phyloP scores from a whole-genome alignment of 2,329 filamentous ascomycete species.

The Talaromyces sp. region DNA sequence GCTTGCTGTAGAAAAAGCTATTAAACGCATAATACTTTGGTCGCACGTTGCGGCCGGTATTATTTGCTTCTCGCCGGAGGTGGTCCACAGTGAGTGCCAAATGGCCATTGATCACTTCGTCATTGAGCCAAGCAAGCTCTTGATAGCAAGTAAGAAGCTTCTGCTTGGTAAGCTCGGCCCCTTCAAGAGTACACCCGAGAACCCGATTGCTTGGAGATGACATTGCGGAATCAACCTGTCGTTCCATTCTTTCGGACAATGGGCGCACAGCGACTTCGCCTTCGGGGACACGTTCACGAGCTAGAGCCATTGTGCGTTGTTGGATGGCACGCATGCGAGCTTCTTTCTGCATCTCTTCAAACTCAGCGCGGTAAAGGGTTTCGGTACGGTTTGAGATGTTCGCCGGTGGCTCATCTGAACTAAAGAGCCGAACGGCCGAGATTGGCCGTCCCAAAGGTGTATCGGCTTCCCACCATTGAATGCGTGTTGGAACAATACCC shows the following conservation, averaged over 20 bases:
- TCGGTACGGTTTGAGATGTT: slow-evolving; percentile 2
- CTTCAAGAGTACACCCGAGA: slow-evolving; percentile 27
- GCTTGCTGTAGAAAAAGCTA: slow-evolving; percentile 40
- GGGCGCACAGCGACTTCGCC: slow-evolving; percentile 29
- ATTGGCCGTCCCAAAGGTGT: slow-evolving; percentile 6
- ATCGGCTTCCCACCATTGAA: slow-evolving; percentile 2
- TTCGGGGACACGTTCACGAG: slow-evolving; percentile 17
- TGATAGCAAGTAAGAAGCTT: slow-evolving; percentile 33
- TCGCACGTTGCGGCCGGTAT: slow-evolving; percentile 26
- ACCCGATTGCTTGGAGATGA: slow-evolving; percentile 16
- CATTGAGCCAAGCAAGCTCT: slow-evolving; percentile 37
- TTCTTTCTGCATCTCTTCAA: slow-evolving; percentile 15
- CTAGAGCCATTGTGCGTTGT: not conserved
- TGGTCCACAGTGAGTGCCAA: slow-evolving; percentile 37
- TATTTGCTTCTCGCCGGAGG: slow-evolving; percentile 26
- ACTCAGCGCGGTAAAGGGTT: slow-evolving; percentile 20
- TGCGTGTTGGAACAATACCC: not conserved
- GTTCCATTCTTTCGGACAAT: slow-evolving; percentile 31
- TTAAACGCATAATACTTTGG: slow-evolving; percentile 40
- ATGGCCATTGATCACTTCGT: slow-evolving; percentile 43
- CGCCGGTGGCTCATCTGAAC: not conserved
- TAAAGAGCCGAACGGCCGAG: slow-evolving; percentile 7
- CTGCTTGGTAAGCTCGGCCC: slow-evolving; percentile 30
- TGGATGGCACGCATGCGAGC: slow-evolving; percentile 9
- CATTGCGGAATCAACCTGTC: slow-evolving; percentile 26